Evolutionary conservation across 148 eudicot genomes (phyloP).

Genomic region (Persicaria tinctoria): DNA sequence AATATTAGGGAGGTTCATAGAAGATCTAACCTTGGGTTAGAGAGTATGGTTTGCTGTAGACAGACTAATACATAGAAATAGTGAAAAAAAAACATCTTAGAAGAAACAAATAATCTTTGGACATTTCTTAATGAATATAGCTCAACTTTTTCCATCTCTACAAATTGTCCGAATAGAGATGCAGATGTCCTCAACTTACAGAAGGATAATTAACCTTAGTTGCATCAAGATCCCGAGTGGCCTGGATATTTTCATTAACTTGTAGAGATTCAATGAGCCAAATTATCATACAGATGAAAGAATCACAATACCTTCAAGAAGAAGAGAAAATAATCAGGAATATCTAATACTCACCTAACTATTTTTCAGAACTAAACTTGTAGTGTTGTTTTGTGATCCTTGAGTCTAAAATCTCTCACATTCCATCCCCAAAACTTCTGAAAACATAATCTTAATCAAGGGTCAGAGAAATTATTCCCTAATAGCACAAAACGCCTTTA

Average conservation of each 20-base stretch:
- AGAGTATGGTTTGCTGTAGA: no score
- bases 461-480: no score
- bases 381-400: slow-evolving; percentile 14
- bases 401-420: slow-evolving; percentile 11
- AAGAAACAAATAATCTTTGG: no score
- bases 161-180: no score
- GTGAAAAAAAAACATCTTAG: no score
- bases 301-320: neutral
- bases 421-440: slow-evolving; percentile 11
- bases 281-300: neutral
- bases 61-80: no score
- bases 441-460: neutral
- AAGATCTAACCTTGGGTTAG: no score
- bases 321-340: neutral
- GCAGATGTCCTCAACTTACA: slow-evolving; percentile 7
- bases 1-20: no score
- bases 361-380: neutral
- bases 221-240: slow-evolving; percentile 12
- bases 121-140: no score
- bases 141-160: no score
- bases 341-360: slow-evolving; percentile 15
- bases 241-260: slow-evolving; percentile 25
- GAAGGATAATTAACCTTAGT: neutral
- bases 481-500: no score
- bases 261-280: neutral